phyloP scores from a whole-genome alignment of 2,329 filamentous ascomycete species.

The Penicillium carneum region DNA sequence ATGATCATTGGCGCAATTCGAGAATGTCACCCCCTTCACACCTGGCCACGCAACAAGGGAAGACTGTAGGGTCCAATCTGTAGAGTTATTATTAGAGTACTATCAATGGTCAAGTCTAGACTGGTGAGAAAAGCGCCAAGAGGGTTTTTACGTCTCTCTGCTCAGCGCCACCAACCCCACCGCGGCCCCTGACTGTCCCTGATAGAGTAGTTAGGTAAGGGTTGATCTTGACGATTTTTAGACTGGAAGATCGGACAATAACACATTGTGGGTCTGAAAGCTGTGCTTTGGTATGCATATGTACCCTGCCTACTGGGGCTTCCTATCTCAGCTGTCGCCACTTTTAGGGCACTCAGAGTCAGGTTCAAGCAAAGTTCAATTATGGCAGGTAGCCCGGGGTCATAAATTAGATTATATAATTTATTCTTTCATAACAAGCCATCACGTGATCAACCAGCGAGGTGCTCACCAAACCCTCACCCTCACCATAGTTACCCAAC shows the following conservation, averaged over 20 bases:
- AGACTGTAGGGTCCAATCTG: not conserved
- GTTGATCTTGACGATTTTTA: conserved; percentile 13
- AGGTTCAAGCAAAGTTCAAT: too few species aligned
- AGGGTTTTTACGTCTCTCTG: not conserved
- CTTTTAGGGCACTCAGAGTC: too few species aligned
- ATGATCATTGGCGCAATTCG: conserved; percentile 9
- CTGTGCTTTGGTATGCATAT: not conserved
- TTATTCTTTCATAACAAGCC: too few species aligned
- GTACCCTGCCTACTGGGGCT: not conserved
- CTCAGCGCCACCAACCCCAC: conserved; percentile 15
- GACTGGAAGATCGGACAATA: not conserved
- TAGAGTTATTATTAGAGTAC: conserved; percentile 14
- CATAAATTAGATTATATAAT: too few species aligned
- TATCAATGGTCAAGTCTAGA: conserved; percentile 11
- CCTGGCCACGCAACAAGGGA: conserved; percentile 4
- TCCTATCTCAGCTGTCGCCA: too few species aligned
- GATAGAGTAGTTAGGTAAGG: not conserved
- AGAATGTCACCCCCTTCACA: conserved; percentile 12
- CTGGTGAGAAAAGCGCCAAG: conserved; percentile 1
- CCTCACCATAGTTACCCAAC: too few species aligned
- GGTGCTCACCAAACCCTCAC: too few species aligned
- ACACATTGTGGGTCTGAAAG: not conserved
- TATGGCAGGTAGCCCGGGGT: too few species aligned
- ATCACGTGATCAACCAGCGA: too few species aligned
- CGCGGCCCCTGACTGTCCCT: conserved; percentile 16